Conservation (phyloP, 2,329 filamentous ascomycete species). For the Aspergillus glaucus region DNA sequence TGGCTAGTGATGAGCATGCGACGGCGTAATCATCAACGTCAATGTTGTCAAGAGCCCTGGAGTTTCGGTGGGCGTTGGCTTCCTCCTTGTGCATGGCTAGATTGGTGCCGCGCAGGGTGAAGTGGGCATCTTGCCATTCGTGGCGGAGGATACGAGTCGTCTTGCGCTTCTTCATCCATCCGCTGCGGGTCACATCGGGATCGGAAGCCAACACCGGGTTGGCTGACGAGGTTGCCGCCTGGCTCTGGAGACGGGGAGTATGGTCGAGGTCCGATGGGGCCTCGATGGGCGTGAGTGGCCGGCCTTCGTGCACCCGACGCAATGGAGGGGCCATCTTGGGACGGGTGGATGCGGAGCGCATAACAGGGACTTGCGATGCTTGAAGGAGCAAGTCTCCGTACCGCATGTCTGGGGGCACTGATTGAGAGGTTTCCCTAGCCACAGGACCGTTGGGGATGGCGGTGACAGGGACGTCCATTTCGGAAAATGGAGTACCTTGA, state of each 20-base stretch:
- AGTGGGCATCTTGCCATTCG: constrained; percentile 88
- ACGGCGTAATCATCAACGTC: constrained; percentile 48
- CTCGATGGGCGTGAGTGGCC: constrained; percentile 23
- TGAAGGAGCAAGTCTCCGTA: constrained; percentile 48
- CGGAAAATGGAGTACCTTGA: constrained; percentile 80
- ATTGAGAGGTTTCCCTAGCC: constrained; percentile 74
- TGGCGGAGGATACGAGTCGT: constrained; percentile 76
- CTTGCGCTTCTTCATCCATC: constrained; percentile 51
- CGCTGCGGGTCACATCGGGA: constrained; percentile 61
- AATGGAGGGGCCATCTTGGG: constrained; percentile 24
- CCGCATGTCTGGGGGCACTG: constrained; percentile 88
- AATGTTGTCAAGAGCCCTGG: constrained; percentile 67
- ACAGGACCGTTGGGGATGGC: constrained; percentile 65
- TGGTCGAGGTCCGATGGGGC: constrained; percentile 20
- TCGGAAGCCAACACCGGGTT: not conserved
- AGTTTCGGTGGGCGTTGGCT: constrained; percentile 12
- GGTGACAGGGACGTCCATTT: constrained; percentile 81
- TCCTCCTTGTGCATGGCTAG: constrained; percentile 38
- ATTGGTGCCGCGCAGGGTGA: constrained; percentile 69
- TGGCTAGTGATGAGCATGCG: constrained; percentile 65
- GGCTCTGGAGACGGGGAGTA: constrained; percentile 13
- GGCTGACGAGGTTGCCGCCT: not conserved
- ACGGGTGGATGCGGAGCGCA: constrained; percentile 43
- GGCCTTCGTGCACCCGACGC: constrained; percentile 17
- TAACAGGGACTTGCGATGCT: constrained; percentile 37